These are phyloP conservation scores for Ceratocystis variospora DNA, from an alignment of 2,329 filamentous ascomycete species.

Conservation along the genomic window DNA sequence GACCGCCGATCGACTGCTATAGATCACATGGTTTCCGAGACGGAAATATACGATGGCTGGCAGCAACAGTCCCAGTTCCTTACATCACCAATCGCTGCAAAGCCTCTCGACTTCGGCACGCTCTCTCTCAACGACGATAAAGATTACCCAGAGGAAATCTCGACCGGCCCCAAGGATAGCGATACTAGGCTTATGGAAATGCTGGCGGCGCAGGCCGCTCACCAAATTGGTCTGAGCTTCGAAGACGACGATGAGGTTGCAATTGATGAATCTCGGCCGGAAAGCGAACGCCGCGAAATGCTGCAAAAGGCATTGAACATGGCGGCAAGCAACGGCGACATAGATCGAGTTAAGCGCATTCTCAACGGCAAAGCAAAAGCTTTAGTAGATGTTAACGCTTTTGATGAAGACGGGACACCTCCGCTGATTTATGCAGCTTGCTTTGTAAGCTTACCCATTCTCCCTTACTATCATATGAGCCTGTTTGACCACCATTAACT, in stretches of 20 bases:
- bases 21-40: conserved; percentile 56
- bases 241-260: conserved; percentile 71
- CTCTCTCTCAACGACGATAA: conserved; percentile 63
- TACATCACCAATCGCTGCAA: conserved; percentile 70
- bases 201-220: conserved; percentile 84
- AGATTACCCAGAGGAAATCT: conserved; percentile 40
- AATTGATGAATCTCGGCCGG: conserved; percentile 56
- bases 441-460: conserved; percentile 49
- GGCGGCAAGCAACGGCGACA: conserved; percentile 92
- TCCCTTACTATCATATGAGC: not conserved
- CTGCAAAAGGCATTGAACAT: conserved; percentile 84
- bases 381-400: conserved; percentile 71
- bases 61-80: conserved; percentile 96
- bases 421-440: conserved; percentile 95
- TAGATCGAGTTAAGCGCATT: conserved; percentile 63
- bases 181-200: conserved; percentile 87
- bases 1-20: conserved; percentile 60
- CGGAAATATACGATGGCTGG: conserved; percentile 98
- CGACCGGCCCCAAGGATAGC: conserved; percentile 52
- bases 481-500: not conserved
- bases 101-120: conserved; percentile 68
- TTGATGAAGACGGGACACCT: conserved; percentile 91
- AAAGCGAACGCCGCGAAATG: conserved; percentile 62
- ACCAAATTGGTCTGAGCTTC: conserved; percentile 57
- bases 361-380: conserved; percentile 58